Conservation (phyloP, 257 asterid species). For the Solanum boliviense region DNA sequence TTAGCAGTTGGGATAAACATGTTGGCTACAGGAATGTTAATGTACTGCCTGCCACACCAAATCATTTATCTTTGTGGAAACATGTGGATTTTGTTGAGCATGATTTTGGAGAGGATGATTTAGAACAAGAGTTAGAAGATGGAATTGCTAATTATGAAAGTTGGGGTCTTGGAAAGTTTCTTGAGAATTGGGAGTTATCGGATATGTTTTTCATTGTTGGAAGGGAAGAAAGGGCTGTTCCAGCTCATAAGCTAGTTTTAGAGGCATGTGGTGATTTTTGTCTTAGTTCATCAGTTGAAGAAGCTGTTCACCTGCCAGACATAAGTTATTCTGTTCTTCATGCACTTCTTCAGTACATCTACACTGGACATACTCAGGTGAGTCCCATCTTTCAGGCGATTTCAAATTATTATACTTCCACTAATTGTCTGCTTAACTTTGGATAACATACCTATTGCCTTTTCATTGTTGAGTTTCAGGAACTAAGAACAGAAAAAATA, state of each 20-base stretch:
- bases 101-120: slow-evolving; percentile 28
- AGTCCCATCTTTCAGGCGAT: slow-evolving; percentile 7
- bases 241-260: slow-evolving; percentile 79
- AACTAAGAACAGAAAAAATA: background rate
- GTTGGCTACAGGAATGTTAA: slow-evolving; percentile 87
- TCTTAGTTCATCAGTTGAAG: slow-evolving; percentile 30
- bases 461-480: background rate
- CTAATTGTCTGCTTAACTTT: background rate
- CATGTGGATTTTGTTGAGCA: slow-evolving; percentile 58
- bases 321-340: slow-evolving; percentile 48
- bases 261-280: slow-evolving; percentile 67
- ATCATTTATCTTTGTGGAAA: slow-evolving; percentile 81
- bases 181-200: slow-evolving; percentile 80
- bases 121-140: slow-evolving; percentile 55
- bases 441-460: background rate
- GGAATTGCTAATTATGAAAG: slow-evolving; percentile 44
- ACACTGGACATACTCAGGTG: slow-evolving; percentile 76
- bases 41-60: slow-evolving; percentile 72
- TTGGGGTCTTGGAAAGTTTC: slow-evolving; percentile 74
- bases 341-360: slow-evolving; percentile 72
- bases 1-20: slow-evolving; percentile 97
- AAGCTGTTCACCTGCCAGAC: slow-evolving; percentile 41
- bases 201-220: slow-evolving; percentile 75
- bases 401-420: background rate
- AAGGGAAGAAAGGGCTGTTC: slow-evolving; percentile 56